Evolutionary conservation across 768 basidiomycete species (phyloP), one percentile per base, ranked within the genome.

Genomic region (Flagelloscypha sp.): DNA sequence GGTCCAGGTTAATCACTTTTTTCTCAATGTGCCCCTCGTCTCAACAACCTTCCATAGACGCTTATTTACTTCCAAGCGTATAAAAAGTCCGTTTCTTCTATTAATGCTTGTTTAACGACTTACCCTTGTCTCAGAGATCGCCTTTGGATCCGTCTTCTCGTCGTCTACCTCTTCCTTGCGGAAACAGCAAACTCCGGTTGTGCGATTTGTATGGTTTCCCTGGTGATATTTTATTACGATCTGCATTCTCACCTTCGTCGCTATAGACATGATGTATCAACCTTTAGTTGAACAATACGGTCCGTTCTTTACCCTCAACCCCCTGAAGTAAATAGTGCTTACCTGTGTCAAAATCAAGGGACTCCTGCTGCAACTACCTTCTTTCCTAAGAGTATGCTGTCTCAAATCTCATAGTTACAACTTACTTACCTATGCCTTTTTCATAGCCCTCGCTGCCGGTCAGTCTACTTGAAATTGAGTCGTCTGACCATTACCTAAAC

Each of bases 201-300:
- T n/a, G n/a, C n/a, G n/a, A n/a, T n/a, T n/a, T n/a, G n/a, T n/a
- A n/a, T n/a, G n/a, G n/a, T n/a, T n/a, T n/a, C n/a, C n/a, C n/a
- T n/a, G n/a, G n/a, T n/a, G n/a, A n/a, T n/a, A n/a, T n/a, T n/a
- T n/a, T n/a, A n/a, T n/a, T n/a, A n/a, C n/a, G n/a, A n/a, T n/a
- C n/a, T n/a, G n/a, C n/a, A n/a, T n/a, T n/a, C n/a, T n/a, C n/a
- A n/a, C n/a, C n/a, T n/a, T n/a, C n/a, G n/a, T 59, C 41, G 61
- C 66, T 44, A 64, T 70, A 35, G 57, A 53, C 5, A 61, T 70
- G 47, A 59, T 70, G 48, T 72, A 63, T 33, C 60, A 72, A 38
- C 67, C 68, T 0, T 53, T 72, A 2, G 65, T 72, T 16, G 32
- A 52, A 20, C 48, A 65, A 38, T 70, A 61, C 28, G 64, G 65